Conservation (phyloP, 192 early-diverging fungal genomes). For the Umbelopsis ramanniana region DNA sequence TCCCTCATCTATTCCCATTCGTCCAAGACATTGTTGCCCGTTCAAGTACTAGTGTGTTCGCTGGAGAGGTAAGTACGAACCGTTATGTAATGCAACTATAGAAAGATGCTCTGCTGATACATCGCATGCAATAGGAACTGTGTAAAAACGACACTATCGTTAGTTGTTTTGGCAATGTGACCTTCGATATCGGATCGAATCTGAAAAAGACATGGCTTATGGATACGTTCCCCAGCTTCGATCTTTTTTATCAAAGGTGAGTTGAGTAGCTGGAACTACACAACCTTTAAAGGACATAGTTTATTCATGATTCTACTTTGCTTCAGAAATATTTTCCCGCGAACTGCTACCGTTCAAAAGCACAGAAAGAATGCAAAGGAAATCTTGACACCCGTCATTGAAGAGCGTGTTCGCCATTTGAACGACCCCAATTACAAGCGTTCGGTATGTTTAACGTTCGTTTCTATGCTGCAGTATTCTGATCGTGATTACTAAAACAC, state of each 20-base stretch:
- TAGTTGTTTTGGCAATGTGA: slow-evolving; percentile 11
- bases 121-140: background rate
- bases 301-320: background rate
- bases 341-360: background rate
- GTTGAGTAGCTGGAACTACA: background rate
- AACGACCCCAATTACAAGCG: background rate
- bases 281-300: background rate
- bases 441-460: background rate
- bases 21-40: background rate
- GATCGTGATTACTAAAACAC: background rate
- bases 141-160: slow-evolving; percentile 8
- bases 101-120: background rate
- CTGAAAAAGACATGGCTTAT: slow-evolving; percentile 6
- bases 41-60: slow-evolving; percentile 8
- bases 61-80: slow-evolving; percentile 11
- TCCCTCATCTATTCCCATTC: slow-evolving; percentile 7
- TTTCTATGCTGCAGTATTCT: too few relatives aligned
- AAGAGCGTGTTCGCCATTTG: slow-evolving; percentile 4
- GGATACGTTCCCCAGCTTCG: background rate
- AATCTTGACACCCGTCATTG: background rate
- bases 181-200: slow-evolving; percentile 8
- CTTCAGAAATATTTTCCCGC: background rate
- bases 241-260: slow-evolving; percentile 10
- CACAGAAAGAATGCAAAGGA: slow-evolving; percentile 22
- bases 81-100: background rate